Conservation (phyloP, 192 early-diverging fungal species). For the Cetraspora pellucida region DNA sequence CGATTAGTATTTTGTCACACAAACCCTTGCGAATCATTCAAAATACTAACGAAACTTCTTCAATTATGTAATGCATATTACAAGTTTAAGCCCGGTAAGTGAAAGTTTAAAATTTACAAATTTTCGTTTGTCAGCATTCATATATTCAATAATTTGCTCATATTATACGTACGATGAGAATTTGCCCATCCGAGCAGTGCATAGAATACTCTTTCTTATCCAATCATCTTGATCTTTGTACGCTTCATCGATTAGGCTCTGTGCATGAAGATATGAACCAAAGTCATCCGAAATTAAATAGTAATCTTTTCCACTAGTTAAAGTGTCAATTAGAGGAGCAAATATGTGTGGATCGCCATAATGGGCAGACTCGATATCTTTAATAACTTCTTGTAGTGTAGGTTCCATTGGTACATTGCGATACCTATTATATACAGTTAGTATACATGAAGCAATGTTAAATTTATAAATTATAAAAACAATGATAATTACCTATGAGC, state of each 20-base stretch:
- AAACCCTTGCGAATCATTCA: too few species aligned
- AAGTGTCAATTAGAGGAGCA: conserved; percentile 73
- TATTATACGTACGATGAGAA: conserved; percentile 70
- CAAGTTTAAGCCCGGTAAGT: too few species aligned
- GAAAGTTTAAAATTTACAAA: too few species aligned
- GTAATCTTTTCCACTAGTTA: conserved; percentile 86
- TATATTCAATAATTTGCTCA: background rate
- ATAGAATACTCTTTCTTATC: conserved; percentile 88
- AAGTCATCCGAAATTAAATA: conserved; percentile 89
- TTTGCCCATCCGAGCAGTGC: conserved; percentile 92
- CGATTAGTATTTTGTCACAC: too few species aligned
- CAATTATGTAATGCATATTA: too few species aligned
- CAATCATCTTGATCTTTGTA: conserved; percentile 84
- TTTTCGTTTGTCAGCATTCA: too few species aligned
- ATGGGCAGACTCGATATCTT: conserved; percentile 74
- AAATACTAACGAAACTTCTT: too few species aligned
- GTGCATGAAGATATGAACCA: conserved; percentile 76
- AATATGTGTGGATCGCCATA: conserved; percentile 85
- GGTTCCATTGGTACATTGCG: conserved; percentile 75
- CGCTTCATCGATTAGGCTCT: conserved; percentile 79
- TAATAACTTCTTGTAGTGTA: conserved; percentile 78
- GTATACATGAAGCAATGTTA: background rate
- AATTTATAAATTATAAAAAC: background rate
- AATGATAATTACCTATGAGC: conserved; percentile 62
- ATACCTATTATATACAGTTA: conserved; percentile 53